Evolutionary conservation across 257 asterid species (phyloP).

Genomic region (Echium plantagineum): DNA sequence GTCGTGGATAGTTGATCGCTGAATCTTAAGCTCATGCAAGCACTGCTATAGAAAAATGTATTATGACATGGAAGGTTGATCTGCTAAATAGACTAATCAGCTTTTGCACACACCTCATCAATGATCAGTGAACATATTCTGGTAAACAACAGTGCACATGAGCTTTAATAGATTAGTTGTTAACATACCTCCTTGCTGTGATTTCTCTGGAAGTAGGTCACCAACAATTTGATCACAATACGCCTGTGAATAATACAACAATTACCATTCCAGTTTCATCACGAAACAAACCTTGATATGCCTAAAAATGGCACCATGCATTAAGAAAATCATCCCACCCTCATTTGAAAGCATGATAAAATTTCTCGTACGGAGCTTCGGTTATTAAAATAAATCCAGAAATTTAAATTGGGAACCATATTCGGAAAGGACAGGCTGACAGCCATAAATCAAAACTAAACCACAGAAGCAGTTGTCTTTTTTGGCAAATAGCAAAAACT

Average conservation of each 20-base stretch:
- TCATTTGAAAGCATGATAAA: not conserved
- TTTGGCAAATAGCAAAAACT: not conserved
- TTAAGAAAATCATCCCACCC: not conserved
- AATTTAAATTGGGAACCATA: too few relatives aligned
- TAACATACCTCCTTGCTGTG: constrained; percentile 87
- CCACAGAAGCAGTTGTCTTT: not conserved
- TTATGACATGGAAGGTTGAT: not conserved
- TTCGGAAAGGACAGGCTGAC: not conserved
- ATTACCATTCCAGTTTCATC: not conserved
- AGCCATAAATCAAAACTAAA: not conserved
- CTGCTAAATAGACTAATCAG: not conserved
- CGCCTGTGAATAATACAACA: constrained; percentile 51
- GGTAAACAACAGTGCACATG: not conserved
- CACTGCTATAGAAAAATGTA: not conserved
- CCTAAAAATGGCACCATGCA: not conserved
- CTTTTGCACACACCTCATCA: not conserved
- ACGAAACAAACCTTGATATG: not conserved
- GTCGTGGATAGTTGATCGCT: not conserved
- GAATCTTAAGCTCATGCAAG: not conserved
- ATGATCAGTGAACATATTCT: too few relatives aligned
- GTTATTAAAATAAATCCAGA: too few relatives aligned
- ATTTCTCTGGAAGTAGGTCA: constrained; percentile 92
- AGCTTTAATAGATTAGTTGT: constrained; percentile 1
- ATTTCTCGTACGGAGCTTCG: not conserved
- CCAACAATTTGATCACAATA: constrained; percentile 86